Evolutionary conservation across 306 rosid species (phyloP), one percentile per base, ranked within the genome.

Genomic region (Aeschynomene evenia): DNA sequence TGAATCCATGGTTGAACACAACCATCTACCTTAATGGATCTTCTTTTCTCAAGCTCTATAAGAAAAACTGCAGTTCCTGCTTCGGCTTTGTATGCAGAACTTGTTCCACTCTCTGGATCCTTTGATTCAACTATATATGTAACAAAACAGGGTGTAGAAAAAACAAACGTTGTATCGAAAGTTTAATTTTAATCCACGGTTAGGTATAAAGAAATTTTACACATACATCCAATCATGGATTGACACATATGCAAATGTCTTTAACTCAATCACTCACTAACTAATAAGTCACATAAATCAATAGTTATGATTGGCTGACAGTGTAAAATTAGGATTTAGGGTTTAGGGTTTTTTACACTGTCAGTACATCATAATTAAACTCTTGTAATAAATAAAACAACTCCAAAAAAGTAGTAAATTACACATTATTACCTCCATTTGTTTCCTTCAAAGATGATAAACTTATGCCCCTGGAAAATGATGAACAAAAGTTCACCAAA

Each of bases 31-130:
- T 92, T 92, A 31, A 92, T 92, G 14, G 96, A 56, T 81, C 98
- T 84, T 81, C 80, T 82, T 24, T 75, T 81, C 80, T 92, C 98
- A 46, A 89, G 82, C 68, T 89, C 83, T 50, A 87, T 60, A 39
- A 92, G 96, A 74, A 84, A 92, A 58, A 71, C 63, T 43, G 96
- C 98, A 53, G 95, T 87, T 70, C 98, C 98, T 46, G 78, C 86
- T 78, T 84, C 78, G 3, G 79, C 85, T 66, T 84, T 87, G 14
- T 24, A 43, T 34, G 61, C 52, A 22, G 84, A 42, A 72, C 11
- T 71, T 60, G 22, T 46, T 57, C 68, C 84, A 37, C 36, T 50
- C 43, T 92, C 96, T 28, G 72, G 7, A 63, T 92, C 88, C 20
- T 45, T 76, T 4, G 61, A 61, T 43, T 62, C 63, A 70, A 21